Conservation (phyloP, 257 asterid genomes). For the Plantago elongata region DNA sequence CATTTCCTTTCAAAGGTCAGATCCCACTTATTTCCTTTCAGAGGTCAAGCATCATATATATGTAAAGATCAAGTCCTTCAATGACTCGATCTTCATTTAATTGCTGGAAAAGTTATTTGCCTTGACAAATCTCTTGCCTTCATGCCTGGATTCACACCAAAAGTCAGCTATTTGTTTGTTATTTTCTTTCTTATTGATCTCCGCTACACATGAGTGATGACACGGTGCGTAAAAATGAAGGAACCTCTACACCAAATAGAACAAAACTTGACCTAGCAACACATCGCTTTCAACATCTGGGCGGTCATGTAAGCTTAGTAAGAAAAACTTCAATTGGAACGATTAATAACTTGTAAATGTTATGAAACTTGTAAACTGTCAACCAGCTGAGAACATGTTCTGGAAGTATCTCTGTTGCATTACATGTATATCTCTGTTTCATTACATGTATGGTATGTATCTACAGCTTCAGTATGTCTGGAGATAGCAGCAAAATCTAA, state of each 20-base stretch:
- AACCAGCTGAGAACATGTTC: neutral
- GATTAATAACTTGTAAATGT: neutral
- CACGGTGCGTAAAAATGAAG: too few relatives aligned
- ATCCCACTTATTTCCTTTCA: neutral
- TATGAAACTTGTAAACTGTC: neutral
- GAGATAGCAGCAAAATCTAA: neutral
- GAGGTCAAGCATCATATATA: constrained; percentile 3
- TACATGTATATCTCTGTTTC: neutral
- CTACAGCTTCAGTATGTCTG: constrained; percentile 4
- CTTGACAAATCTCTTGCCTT: neutral
- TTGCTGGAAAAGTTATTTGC: neutral
- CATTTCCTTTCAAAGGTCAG: neutral
- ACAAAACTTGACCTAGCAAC: neutral
- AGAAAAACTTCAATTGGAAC: too few relatives aligned
- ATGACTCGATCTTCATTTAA: constrained; percentile 1
- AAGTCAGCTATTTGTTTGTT: neutral
- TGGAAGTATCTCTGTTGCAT: neutral
- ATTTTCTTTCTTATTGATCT: neutral
- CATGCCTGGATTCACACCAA: constrained; percentile 1
- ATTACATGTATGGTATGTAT: neutral
- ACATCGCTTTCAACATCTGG: neutral
- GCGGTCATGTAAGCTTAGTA: too few relatives aligned
- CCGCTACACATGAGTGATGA: too few relatives aligned
- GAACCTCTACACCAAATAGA: neutral
- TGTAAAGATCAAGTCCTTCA: neutral